Evolutionary conservation across 2,329 filamentous ascomycete species (phyloP).

Genomic region (Penicillium sp.): DNA sequence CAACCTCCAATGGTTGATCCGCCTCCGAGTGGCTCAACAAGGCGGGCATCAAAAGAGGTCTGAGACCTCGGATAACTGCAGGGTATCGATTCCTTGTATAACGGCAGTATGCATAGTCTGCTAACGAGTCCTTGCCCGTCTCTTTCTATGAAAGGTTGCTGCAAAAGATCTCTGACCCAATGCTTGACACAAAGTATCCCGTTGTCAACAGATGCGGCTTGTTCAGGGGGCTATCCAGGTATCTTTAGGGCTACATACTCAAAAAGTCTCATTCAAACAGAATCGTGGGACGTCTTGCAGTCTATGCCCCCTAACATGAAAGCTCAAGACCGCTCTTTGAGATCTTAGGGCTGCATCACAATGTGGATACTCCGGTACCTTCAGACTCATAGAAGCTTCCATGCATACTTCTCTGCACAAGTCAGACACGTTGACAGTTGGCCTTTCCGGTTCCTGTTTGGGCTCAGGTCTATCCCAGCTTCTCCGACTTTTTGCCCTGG

Average conservation of each 20-base stretch:
- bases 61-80: conserved; percentile 34
- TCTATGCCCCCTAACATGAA: neutral
- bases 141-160: conserved; percentile 4
- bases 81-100: conserved; percentile 26
- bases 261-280: neutral
- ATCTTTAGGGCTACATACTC: neutral
- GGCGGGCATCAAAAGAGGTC: conserved; percentile 28
- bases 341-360: conserved; percentile 4
- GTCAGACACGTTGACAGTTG: conserved; percentile 20
- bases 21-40: conserved; percentile 18
- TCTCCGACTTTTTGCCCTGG: conserved; percentile 8
- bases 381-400: conserved; percentile 28
- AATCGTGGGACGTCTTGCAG: neutral
- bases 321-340: conserved; percentile 14
- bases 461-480: conserved; percentile 6
- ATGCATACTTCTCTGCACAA: conserved; percentile 34
- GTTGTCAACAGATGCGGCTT: neutral
- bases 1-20: conserved; percentile 23
- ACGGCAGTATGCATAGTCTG: conserved; percentile 24
- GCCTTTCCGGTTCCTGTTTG: conserved; percentile 1
- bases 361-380: conserved; percentile 1
- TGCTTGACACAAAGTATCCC: conserved; percentile 5
- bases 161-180: conserved; percentile 18
- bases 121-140: conserved; percentile 22
- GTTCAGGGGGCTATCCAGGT: neutral